A percentile compares a stretch with the other conserved stretches of the same genome.
Evolutionary conservation across 208 protist genomes (phyloP).

Genomic region (Zelonia costaricensis): DNA sequence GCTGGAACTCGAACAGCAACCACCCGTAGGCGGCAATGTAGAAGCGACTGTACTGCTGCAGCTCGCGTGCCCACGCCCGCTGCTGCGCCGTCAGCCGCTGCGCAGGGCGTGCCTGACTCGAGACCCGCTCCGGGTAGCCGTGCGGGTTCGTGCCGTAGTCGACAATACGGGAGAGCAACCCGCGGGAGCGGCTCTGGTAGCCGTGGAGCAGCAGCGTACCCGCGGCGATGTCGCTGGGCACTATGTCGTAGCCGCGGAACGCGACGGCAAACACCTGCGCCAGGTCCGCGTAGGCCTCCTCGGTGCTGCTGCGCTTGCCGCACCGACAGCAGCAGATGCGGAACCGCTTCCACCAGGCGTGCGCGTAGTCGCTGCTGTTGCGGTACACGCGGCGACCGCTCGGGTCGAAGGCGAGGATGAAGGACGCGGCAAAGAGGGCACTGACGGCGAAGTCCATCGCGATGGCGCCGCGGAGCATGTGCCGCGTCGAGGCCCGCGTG

Average conservation of each 20-base stretch:
- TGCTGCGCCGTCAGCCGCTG: conserved; percentile 39
- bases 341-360: conserved; percentile 64
- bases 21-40: conserved; percentile 83
- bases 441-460: conserved; percentile 39
- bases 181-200: conserved; percentile 50
- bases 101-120: conserved; percentile 53
- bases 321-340: conserved; percentile 63
- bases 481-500: conserved; percentile 5
- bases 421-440: conserved; percentile 33
- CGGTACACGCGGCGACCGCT: conserved; percentile 38
- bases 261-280: conserved; percentile 64
- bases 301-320: conserved; percentile 13
- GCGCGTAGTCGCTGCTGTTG: conserved; percentile 60
- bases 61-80: conserved; percentile 33
- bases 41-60: conserved; percentile 70
- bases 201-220: conserved; percentile 83
- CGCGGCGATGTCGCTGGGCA: conserved; percentile 82
- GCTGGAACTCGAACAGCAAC: conserved; percentile 67
- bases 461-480: conserved; percentile 39
- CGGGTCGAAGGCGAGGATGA: conserved; percentile 58
- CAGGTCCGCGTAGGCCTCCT: conserved; percentile 60
- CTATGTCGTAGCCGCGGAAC: conserved; percentile 86
- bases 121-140: conserved; percentile 41
- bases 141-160: conserved; percentile 33
- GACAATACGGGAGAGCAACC: conserved; percentile 26